phyloP scores from a whole-genome alignment of 345 rosid genomes.

The Eucalyptus sp. region DNA sequence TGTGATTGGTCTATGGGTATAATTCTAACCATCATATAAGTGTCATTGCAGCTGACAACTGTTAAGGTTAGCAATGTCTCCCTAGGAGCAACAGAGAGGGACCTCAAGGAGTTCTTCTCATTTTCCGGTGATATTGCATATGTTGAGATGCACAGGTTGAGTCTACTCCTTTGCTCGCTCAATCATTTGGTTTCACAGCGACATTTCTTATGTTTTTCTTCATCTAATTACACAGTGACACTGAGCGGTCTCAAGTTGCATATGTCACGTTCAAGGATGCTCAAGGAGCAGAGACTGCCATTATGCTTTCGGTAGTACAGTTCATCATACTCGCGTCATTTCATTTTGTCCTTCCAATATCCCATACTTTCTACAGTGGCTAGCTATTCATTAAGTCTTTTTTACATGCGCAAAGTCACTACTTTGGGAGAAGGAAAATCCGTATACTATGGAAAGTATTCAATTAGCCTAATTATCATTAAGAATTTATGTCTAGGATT shows the following conservation, averaged over 20 bases:
- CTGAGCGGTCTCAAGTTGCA: constrained; percentile 39
- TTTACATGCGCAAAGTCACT: not conserved
- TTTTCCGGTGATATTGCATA: constrained; percentile 70
- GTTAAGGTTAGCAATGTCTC: constrained; percentile 67
- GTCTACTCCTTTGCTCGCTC: not conserved
- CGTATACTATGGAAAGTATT: not conserved
- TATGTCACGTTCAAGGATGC: constrained; percentile 52
- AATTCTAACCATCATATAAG: not conserved
- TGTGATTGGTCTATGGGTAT: not conserved
- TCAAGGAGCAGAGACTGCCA: constrained; percentile 59
- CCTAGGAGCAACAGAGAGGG: constrained; percentile 53
- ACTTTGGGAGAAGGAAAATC: not conserved
- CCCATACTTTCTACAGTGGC: not conserved
- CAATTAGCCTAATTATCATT: not conserved
- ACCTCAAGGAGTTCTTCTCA: constrained; percentile 74
- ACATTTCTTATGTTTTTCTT: not conserved
- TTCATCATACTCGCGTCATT: not conserved
- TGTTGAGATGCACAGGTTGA: constrained; percentile 61
- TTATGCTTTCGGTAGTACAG: constrained; percentile 26
- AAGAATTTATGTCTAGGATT: not conserved
- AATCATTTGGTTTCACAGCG: not conserved
- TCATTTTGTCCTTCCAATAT: not conserved
- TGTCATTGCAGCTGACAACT: constrained; percentile 27
- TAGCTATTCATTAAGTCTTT: not conserved
- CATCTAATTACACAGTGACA: constrained; percentile 35